Evolutionary conservation across 192 early-diverging fungal genomes (phyloP), one percentile per base, ranked within the genome.

Genomic region (Lunasporangiospora selenospora): DNA sequence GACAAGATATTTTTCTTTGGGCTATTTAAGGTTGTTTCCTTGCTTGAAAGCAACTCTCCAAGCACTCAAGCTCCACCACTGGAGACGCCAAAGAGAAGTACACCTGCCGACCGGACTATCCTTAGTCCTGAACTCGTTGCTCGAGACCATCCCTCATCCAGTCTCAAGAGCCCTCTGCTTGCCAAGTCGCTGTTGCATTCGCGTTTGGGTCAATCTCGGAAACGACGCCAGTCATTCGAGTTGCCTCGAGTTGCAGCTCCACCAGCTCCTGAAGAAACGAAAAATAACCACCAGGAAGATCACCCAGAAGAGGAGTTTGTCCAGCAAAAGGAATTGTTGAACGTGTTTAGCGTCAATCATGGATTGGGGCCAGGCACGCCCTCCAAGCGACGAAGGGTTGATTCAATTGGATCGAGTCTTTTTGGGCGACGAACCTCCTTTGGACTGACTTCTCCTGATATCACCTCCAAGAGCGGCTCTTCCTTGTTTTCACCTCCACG

Each of bases 171-270:
- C 3, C 24, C 44, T 15, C 15, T 36, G 10, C 24, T 16, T 3
- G 6, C 43, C 23, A 55, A 46, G 13, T 42, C 39, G 1, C 49
- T 44, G 9, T 45, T 62, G 23, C 39, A 26, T 9, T 15, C 45
- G 3, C 58, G 53, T 7, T 24, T 73, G 13, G 69, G 69, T 10
- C 19, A 39, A 12, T 73, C 69, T 3, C 34, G 30, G 43, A 73
- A 73, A 39, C 29, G 69, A 30, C 41, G 69, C 10, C 69, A 73
- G 37, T 73, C 69, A 6, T 70, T 53, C 27, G 66, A 61, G 23
- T 58, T 56, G 36, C 51, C 37, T 4, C 16, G 18, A 39, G 11
- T 39, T n/a, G 3, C 51, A 23, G 26, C 1, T 29, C n/a, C 24
- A 11, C 6, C 26, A 49, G 9, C 11, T 3, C 2, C 27, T 49